These are phyloP conservation scores for Starmerella riodocensis DNA, from an alignment of 805 yeast genomes.

Conservation along the genomic window DNA sequence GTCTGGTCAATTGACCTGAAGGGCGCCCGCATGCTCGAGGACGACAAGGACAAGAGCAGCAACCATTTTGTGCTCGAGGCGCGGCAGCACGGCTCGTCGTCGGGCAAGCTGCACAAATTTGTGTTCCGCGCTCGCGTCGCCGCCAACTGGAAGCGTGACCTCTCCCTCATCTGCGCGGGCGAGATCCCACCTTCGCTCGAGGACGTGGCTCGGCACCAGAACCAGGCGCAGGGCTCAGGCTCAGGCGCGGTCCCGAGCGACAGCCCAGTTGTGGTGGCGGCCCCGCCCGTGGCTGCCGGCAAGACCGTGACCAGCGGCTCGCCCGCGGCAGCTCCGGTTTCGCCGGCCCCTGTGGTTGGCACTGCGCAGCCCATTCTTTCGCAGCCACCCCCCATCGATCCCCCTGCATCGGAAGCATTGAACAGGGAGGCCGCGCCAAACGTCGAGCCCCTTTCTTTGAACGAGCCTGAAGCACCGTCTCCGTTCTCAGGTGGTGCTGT, in stretches of 20 bases:
- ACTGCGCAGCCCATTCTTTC: too few relatives aligned
- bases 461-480: too few relatives aligned
- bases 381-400: too few relatives aligned
- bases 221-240: too few relatives aligned
- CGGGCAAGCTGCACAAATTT: slow-evolving; percentile 67
- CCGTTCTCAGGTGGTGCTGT: too few relatives aligned
- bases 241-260: too few relatives aligned
- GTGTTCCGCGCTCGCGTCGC: slow-evolving; percentile 85
- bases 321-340: too few relatives aligned
- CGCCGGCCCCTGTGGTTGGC: too few relatives aligned
- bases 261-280: not conserved
- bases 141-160: slow-evolving; percentile 67
- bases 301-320: too few relatives aligned
- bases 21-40: slow-evolving; percentile 71
- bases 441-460: too few relatives aligned
- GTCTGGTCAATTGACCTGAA: slow-evolving; percentile 20
- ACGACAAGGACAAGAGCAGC: slow-evolving; percentile 42
- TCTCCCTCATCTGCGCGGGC: slow-evolving; percentile 48
- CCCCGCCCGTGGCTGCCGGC: not conserved
- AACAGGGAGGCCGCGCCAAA: too few relatives aligned
- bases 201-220: slow-evolving; percentile 2
- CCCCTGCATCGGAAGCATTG: too few relatives aligned
- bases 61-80: slow-evolving; percentile 57
- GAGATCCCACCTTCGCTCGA: slow-evolving; percentile 10
- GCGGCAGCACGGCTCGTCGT: slow-evolving; percentile 20